Base-by-base conservation (phyloP, 305 asterid species). In the Lippia alba region DNA sequence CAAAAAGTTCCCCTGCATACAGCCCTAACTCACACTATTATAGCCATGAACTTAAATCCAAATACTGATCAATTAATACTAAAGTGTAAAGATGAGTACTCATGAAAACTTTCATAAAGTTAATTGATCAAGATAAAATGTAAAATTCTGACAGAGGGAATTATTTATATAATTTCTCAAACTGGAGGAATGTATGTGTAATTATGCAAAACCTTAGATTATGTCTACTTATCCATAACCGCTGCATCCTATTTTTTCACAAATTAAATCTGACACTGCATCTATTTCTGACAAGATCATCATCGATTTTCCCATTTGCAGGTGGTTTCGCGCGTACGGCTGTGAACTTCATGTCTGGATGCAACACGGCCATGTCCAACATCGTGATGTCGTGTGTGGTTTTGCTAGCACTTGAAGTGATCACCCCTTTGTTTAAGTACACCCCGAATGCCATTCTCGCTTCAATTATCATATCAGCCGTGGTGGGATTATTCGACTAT, bases 281-380 rank as follows among this genome's bases (percentile, higher is more conserved):
- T 16, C 4, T 0, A 16, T 24, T 8, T 16, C 16, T 51, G 30
- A 17, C 14, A 20, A 33, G 56, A 5, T 18, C 49, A 33, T 10
- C 5, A 0, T 71, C 41, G 19, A 41, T 33, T 34, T 8, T 65
- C 33, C 56, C 34, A 19, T 5, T 3, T 24, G 79, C 76, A 89
- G 94, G 96, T 46, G 87, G 94, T 41, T 86, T 90, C 75, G 87
- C 96, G 3, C 85, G 94, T 2, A 86, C 96, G 5, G 92, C 96
- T 0, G 96, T 90, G 54, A 90, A 90, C 67, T 86, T 64, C 82
- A 87, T 87, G 96, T 90, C 94, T 8, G 96, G 96, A 18, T 87
- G 92, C 83, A 72, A 81, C 10, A 87, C 96, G 2, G 92, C 94
- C 11, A 86, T 81, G 40, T 90, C 96, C 12, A 90, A 90, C 87